Evolutionary conservation across 2,329 filamentous ascomycete genomes (phyloP).

Genomic region (Triangularia verruculosa): DNA sequence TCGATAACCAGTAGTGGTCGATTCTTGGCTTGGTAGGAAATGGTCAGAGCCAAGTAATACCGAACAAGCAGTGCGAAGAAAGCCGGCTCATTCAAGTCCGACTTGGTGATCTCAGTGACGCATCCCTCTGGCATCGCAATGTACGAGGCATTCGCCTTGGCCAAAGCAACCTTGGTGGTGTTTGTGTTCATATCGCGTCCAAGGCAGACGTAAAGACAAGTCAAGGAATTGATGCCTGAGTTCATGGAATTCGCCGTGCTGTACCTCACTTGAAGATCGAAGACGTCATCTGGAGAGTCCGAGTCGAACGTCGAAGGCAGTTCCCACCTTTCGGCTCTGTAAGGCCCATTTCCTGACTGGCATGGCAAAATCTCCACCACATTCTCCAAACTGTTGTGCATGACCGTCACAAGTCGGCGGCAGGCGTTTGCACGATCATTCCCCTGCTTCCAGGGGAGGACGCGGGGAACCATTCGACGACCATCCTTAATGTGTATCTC

Average conservation of each 20-base stretch:
- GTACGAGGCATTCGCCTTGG: constrained; percentile 36
- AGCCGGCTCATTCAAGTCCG: constrained; percentile 16
- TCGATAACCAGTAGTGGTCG: constrained; percentile 35
- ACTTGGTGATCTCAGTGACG: background rate
- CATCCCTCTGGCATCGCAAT: constrained; percentile 24
- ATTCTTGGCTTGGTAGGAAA: constrained; percentile 13
- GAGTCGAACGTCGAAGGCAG: background rate
- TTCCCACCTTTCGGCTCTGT: constrained; percentile 18
- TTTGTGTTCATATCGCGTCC: constrained; percentile 32
- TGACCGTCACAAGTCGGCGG: constrained; percentile 35
- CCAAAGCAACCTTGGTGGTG: constrained; percentile 31
- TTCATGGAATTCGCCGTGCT: constrained; percentile 36
- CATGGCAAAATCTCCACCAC: constrained; percentile 31
- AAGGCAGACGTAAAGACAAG: constrained; percentile 33
- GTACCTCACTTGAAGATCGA: constrained; percentile 33
- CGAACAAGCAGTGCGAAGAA: constrained; percentile 29
- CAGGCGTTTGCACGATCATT: constrained; percentile 40
- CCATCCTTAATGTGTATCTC: constrained; percentile 40
- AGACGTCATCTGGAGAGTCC: constrained; percentile 8
- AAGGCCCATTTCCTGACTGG: constrained; percentile 18
- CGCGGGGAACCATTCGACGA: constrained; percentile 36
- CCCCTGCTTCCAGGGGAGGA: constrained; percentile 38
- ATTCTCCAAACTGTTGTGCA: constrained; percentile 35
- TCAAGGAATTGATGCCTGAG: constrained; percentile 9
- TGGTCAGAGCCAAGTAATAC: constrained; percentile 25